phyloP scores from a whole-genome alignment of 1,284 basidiomycete genomes.

The Moesziomyces antarcticus region DNA sequence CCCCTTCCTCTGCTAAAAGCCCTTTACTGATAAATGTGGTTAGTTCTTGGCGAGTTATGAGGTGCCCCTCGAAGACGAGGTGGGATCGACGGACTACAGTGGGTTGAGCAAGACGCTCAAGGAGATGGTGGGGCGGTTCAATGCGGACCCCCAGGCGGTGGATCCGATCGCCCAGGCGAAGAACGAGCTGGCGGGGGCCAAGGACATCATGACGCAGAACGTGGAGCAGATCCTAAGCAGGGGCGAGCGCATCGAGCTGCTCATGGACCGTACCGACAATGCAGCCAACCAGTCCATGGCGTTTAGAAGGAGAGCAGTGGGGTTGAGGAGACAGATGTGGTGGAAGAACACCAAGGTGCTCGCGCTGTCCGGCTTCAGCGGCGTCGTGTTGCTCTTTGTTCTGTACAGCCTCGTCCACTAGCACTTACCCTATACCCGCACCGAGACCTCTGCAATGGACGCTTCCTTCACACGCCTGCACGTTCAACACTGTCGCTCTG shows the following conservation, averaged over 20 bases:
- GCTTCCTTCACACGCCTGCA: background rate
- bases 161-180: conserved; percentile 92
- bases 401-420: conserved; percentile 36
- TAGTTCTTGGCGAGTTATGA: conserved; percentile 48
- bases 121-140: conserved; percentile 76
- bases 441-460: background rate
- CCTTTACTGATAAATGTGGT: background rate
- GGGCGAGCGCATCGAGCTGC: conserved; percentile 92
- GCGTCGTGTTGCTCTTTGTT: conserved; percentile 72
- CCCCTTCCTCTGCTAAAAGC: background rate
- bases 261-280: conserved; percentile 96
- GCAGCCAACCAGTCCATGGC: conserved; percentile 96
- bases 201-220: conserved; percentile 88
- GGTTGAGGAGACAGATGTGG: conserved; percentile 92
- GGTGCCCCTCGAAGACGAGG: conserved; percentile 5
- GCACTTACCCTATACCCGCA: background rate
- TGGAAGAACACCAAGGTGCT: conserved; percentile 80
- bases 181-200: conserved; percentile 88
- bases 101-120: conserved; percentile 29
- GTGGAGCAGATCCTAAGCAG: conserved; percentile 82
- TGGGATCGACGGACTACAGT: conserved; percentile 19
- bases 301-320: conserved; percentile 88
- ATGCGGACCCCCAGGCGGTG: conserved; percentile 81
- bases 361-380: conserved; percentile 78
- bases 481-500: too few species aligned